phyloP scores from a whole-genome alignment of 2,329 filamentous ascomycete genomes.

The Coleophoma eucalyptorum region DNA sequence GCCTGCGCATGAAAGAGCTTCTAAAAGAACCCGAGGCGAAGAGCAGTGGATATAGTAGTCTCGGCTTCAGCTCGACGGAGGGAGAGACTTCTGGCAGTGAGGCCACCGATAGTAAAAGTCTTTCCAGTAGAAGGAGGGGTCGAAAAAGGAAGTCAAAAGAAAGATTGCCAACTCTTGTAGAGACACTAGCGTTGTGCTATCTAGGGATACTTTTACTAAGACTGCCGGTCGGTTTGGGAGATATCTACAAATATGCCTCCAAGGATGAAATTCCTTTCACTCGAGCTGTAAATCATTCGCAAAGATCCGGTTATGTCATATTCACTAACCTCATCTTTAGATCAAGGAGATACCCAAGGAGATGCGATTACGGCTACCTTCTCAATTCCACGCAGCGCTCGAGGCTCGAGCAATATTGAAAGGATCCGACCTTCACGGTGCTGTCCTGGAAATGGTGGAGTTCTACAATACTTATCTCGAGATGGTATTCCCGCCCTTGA shows the following conservation, averaged over 20 bases:
- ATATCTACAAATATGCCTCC: constrained; percentile 66
- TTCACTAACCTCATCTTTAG: constrained; percentile 25
- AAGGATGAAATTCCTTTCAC: constrained; percentile 69
- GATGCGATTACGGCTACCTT: constrained; percentile 62
- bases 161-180: constrained; percentile 62
- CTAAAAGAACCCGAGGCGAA: constrained; percentile 30
- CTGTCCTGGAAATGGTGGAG: constrained; percentile 56
- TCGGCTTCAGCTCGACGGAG: constrained; percentile 20
- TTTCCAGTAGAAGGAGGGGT: constrained; percentile 41
- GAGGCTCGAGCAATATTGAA: constrained; percentile 45
- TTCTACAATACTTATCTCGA: constrained; percentile 66
- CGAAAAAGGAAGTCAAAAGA: constrained; percentile 12
- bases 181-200: constrained; percentile 77
- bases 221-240: constrained; percentile 71
- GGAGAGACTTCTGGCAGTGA: constrained; percentile 30
- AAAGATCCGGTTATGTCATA: not conserved
- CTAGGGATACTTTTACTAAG: constrained; percentile 71
- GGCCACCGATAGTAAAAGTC: constrained; percentile 31
- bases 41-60: constrained; percentile 24
- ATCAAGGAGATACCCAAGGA: constrained; percentile 55
- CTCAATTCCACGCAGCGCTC: constrained; percentile 54
- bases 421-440: constrained; percentile 58
- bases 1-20: constrained; percentile 44
- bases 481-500: constrained; percentile 70
- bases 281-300: constrained; percentile 48